Conservation (phyloP, 2,329 filamentous ascomycete genomes). For the Verticillium klebahnii region DNA sequence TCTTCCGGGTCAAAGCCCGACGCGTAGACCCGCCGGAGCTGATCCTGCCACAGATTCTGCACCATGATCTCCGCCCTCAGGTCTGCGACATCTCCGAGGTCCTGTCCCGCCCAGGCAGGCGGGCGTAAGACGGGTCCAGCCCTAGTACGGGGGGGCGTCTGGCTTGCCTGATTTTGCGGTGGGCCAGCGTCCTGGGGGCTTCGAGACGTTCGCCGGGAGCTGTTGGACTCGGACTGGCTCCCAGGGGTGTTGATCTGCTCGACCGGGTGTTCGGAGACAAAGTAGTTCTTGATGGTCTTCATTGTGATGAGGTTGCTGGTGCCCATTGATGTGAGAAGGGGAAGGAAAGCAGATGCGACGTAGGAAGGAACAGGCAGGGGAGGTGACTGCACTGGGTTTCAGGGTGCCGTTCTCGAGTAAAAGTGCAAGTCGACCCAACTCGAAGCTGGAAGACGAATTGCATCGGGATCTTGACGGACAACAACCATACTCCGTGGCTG, state of each 20-base stretch:
- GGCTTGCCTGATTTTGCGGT: neutral
- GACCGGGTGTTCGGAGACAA: constrained; percentile 2
- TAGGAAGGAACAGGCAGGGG: neutral
- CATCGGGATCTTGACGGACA: neutral
- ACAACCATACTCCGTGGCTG: neutral
- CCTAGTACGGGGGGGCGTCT: neutral
- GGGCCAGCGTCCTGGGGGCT: neutral
- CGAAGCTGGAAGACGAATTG: neutral
- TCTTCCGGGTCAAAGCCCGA: neutral
- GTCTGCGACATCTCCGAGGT: neutral
- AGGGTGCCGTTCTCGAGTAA: no score
- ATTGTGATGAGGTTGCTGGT: constrained; percentile 1
- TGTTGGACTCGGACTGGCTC: neutral
- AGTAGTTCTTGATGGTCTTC: constrained; percentile 13
- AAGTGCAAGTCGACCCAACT: neutral
- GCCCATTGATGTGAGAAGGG: neutral
- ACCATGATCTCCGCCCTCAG: constrained; percentile 1
- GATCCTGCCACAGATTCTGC: constrained; percentile 1
- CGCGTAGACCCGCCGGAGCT: neutral
- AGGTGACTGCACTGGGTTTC: no score
- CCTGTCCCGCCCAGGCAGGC: constrained; percentile 9
- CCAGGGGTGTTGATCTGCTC: neutral
- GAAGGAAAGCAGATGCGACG: neutral
- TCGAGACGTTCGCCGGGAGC: neutral
- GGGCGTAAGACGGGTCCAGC: neutral